A percentile compares a stretch with the other conserved stretches of the same genome.
phyloP scores from a whole-genome alignment of 2,329 filamentous ascomycete species.

The Tolypocladium capitatum region DNA sequence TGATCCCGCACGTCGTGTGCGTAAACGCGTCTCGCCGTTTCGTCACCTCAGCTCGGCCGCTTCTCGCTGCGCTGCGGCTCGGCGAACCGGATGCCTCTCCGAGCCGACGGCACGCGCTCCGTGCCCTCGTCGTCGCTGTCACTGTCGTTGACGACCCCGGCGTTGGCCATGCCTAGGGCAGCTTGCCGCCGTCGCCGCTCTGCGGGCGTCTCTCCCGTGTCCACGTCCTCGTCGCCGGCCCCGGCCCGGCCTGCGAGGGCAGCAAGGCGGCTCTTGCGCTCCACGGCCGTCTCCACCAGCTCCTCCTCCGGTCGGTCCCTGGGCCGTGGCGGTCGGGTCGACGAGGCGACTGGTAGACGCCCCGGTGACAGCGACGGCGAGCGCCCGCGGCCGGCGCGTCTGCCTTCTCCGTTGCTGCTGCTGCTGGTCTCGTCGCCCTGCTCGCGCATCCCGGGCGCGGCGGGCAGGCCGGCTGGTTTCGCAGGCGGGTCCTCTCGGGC shows the following conservation, averaged over 20 bases:
- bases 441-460: constrained; percentile 10
- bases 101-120: constrained; percentile 35
- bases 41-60: background rate
- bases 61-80: constrained; percentile 20
- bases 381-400: constrained; percentile 7
- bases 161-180: constrained; percentile 48
- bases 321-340: background rate
- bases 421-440: constrained; percentile 4
- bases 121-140: constrained; percentile 43
- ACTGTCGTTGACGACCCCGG: constrained; percentile 32
- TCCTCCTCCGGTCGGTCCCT: constrained; percentile 5
- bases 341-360: constrained; percentile 2
- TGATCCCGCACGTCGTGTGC: background rate
- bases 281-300: constrained; percentile 52
- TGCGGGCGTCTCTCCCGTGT: constrained; percentile 54
- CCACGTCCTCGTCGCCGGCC: constrained; percentile 17
- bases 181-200: constrained; percentile 62
- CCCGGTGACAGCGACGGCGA: constrained; percentile 9
- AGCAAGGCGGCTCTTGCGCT: constrained; percentile 51
- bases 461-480: constrained; percentile 3
- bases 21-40: background rate
- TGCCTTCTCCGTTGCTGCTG: constrained; percentile 5
- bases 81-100: constrained; percentile 49
- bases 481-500: constrained; percentile 27
- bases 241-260: constrained; percentile 31